phyloP scores from a whole-genome alignment of 345 rosid species.

The Diplotaxis tenuifolia region DNA sequence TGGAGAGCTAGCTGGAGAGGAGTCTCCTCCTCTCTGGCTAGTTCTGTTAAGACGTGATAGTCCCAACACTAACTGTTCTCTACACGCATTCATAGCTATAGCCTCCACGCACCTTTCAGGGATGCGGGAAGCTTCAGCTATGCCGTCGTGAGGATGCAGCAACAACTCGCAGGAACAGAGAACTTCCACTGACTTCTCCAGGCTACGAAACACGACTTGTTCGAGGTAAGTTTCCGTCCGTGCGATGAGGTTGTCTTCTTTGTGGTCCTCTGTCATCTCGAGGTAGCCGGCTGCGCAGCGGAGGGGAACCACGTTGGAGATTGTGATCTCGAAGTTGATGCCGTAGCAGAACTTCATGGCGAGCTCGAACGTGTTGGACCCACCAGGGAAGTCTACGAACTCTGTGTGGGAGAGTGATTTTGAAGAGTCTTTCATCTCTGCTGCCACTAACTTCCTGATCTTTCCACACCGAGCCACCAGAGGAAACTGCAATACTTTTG shows the following conservation, averaged over 20 bases:
- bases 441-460: slow-evolving; percentile 57
- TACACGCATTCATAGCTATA: slow-evolving; percentile 66
- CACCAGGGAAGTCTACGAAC: slow-evolving; percentile 67
- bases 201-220: slow-evolving; percentile 58
- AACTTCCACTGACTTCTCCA: slow-evolving; percentile 65
- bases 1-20: no score
- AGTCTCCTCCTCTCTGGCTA: slow-evolving; percentile 18
- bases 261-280: slow-evolving; percentile 82
- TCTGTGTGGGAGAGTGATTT: slow-evolving; percentile 27
- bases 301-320: slow-evolving; percentile 56
- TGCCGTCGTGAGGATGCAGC: slow-evolving; percentile 23
- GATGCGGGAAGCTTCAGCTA: slow-evolving; percentile 54
- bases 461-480: slow-evolving; percentile 80
- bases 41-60: slow-evolving; percentile 21
- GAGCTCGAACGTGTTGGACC: slow-evolving; percentile 69
- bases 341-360: slow-evolving; percentile 90
- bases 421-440: slow-evolving; percentile 54
- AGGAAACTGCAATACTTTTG: slow-evolving; percentile 57
- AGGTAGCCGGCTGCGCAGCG: slow-evolving; percentile 72
- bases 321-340: slow-evolving; percentile 84
- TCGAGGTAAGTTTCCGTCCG: slow-evolving; percentile 61
- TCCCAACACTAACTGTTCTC: slow-evolving; percentile 73
- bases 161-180: slow-evolving; percentile 57
- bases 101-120: slow-evolving; percentile 66
- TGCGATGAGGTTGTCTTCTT: slow-evolving; percentile 62